Conservation (phyloP, 2,329 filamentous ascomycete genomes). For the Fusarium avenaceum region DNA sequence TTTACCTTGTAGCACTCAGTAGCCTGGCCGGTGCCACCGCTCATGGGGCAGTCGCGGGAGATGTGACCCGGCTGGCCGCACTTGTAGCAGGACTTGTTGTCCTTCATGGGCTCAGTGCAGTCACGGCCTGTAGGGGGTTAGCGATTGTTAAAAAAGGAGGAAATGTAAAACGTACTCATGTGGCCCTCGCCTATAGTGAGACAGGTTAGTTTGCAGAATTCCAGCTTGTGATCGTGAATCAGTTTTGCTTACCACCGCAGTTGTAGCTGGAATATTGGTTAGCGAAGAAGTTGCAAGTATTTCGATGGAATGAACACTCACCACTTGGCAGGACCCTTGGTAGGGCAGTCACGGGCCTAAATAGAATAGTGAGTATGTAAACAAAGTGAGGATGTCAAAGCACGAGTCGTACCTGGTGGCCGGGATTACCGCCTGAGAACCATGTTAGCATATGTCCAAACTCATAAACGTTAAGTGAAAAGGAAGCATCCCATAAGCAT, state of each 20-base stretch:
- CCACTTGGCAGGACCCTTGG: conserved; percentile 86
- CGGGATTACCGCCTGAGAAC: conserved; percentile 75
- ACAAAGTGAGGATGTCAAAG: neutral
- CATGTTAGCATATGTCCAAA: conserved; percentile 39
- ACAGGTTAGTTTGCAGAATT: conserved; percentile 45
- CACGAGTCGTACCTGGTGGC: conserved; percentile 74
- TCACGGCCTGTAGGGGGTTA: conserved; percentile 76
- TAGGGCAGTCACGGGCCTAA: conserved; percentile 87
- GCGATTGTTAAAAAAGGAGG: neutral
- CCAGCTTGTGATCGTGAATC: neutral
- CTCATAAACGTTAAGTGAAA: neutral
- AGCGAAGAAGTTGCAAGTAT: conserved; percentile 2
- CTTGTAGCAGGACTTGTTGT: conserved; percentile 82
- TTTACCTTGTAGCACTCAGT: conserved; percentile 90
- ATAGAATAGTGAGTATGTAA: conserved; percentile 27
- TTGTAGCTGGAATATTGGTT: conserved; percentile 73
- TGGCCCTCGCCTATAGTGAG: conserved; percentile 71
- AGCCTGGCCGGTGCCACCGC: conserved; percentile 61
- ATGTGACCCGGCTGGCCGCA: conserved; percentile 90
- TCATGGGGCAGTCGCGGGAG: conserved; percentile 83
- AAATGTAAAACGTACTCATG: conserved; percentile 74
- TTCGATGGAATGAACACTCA: conserved; percentile 59
- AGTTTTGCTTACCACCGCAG: conserved; percentile 76
- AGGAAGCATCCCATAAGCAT: conserved; percentile 2
- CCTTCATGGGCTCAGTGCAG: conserved; percentile 89